These are phyloP conservation scores for Macrolepiota fuliginosa DNA, from an alignment of 768 basidiomycete genomes.

Conservation along the genomic window DNA sequence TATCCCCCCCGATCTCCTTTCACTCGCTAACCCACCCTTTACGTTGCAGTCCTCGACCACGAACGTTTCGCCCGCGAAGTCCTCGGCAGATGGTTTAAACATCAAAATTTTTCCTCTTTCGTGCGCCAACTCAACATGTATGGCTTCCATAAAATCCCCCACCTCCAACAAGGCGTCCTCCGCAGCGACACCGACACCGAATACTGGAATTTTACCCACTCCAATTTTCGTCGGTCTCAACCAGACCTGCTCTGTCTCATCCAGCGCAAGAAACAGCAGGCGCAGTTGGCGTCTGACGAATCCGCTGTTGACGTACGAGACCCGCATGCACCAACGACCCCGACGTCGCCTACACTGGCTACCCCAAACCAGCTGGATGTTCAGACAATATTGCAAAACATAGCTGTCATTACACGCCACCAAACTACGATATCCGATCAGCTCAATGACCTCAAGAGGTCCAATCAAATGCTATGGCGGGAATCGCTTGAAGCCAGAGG, in stretches of 20 bases:
- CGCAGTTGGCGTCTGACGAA: slow-evolving; percentile 36
- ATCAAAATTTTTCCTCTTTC: slow-evolving; percentile 91
- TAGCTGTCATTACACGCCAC: slow-evolving; percentile 85
- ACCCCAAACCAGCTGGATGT: slow-evolving; percentile 64
- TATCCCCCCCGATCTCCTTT: neutral
- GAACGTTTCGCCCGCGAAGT: slow-evolving; percentile 89
- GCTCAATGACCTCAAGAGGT: slow-evolving; percentile 81
- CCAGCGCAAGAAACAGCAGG: slow-evolving; percentile 76
- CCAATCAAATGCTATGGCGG: slow-evolving; percentile 91
- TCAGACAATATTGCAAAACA: slow-evolving; percentile 75
- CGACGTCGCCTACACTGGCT: slow-evolving; percentile 14
- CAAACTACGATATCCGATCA: slow-evolving; percentile 91
- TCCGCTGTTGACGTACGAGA: slow-evolving; percentile 31
- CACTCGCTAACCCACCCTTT: neutral
- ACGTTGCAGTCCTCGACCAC: slow-evolving; percentile 74
- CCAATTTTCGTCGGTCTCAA: slow-evolving; percentile 85
- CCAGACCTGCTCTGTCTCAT: slow-evolving; percentile 87
- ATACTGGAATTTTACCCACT: slow-evolving; percentile 90
- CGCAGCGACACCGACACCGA: slow-evolving; percentile 80
- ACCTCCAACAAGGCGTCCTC: slow-evolving; percentile 92
- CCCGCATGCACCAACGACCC: slow-evolving; percentile 8
- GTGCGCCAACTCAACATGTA: slow-evolving; percentile 96
- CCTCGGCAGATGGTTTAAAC: slow-evolving; percentile 95
- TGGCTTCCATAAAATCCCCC: slow-evolving; percentile 93
- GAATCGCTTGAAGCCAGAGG: slow-evolving; percentile 78